A percentile compares a stretch with the other conserved stretches of the same genome.
Conservation (phyloP, 805 yeast species). For the Candida ovalis region DNA sequence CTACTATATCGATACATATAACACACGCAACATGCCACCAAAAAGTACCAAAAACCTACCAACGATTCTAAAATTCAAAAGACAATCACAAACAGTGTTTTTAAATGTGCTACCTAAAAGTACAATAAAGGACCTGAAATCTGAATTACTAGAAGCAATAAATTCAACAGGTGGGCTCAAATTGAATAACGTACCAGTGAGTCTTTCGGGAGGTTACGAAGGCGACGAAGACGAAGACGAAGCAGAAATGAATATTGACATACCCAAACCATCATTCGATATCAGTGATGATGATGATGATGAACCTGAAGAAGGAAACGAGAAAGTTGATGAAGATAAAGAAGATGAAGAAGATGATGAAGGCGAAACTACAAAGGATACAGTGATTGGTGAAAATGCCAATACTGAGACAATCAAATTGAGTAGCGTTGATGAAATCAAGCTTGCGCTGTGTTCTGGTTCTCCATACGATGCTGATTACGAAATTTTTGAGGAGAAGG, state of each 20-base stretch:
- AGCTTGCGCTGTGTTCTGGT: constrained; percentile 41
- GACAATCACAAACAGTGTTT: constrained; percentile 34
- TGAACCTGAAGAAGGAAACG: constrained; percentile 27
- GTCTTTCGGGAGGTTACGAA: constrained; percentile 2
- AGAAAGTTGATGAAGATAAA: constrained; percentile 11
- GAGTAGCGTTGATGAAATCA: constrained; percentile 26
- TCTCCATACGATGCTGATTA: constrained; percentile 17
- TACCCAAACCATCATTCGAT: constrained; percentile 38
- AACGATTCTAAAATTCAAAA: constrained; percentile 29
- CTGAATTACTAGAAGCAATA: constrained; percentile 35
- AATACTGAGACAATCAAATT: constrained; percentile 12
- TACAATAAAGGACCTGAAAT: constrained; percentile 25
- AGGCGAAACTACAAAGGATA: constrained; percentile 19
- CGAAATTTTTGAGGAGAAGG: constrained; percentile 21
- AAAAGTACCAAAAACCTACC: constrained; percentile 18
- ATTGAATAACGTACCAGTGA: constrained; percentile 22
- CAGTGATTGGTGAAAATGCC: constrained; percentile 12
- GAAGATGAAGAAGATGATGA: constrained; percentile 13
- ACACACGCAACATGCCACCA: constrained; percentile 23
- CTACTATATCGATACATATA: neutral
- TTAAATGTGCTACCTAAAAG: constrained; percentile 23
- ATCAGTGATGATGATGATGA: constrained; percentile 30
- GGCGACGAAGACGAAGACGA: constrained; percentile 17
- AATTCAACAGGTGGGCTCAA: constrained; percentile 47
- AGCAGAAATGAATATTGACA: constrained; percentile 34